These are phyloP conservation scores for Aeschynomene evenia DNA, from an alignment of 306 rosid species.

Conservation along the genomic window DNA sequence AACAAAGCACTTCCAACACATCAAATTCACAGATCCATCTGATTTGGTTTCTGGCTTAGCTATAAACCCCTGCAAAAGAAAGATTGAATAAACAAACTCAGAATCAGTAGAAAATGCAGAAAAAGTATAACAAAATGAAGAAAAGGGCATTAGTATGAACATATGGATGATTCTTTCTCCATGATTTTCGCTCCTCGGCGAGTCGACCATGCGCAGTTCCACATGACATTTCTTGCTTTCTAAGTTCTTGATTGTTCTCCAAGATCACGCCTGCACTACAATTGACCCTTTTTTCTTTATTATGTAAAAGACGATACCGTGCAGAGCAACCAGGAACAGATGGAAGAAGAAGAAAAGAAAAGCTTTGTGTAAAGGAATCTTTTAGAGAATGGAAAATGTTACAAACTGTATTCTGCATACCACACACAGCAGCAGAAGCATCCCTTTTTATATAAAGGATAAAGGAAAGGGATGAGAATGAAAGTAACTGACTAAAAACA, in stretches of 20 bases:
- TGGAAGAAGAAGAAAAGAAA: no score
- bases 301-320: no score
- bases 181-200: constrained; percentile 33
- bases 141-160: not conserved
- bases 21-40: constrained; percentile 36
- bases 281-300: no score
- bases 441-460: no score
- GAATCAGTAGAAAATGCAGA: not conserved
- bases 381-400: no score
- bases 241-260: not conserved
- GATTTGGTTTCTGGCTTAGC: constrained; percentile 33
- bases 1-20: constrained; percentile 37
- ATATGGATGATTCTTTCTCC: constrained; percentile 38
- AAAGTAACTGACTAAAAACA: no score
- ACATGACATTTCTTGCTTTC: constrained; percentile 18
- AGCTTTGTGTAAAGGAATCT: no score
- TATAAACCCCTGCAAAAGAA: constrained; percentile 25
- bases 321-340: no score
- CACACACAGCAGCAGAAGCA: no score
- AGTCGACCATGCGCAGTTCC: constrained; percentile 36
- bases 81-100: not conserved
- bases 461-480: no score
- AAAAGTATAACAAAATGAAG: not conserved
- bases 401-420: no score
- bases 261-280: no score